Evolutionary conservation across 139 green algal species (phyloP), one percentile per base, ranked within the genome.

Genomic region (Volvox africanus): DNA sequence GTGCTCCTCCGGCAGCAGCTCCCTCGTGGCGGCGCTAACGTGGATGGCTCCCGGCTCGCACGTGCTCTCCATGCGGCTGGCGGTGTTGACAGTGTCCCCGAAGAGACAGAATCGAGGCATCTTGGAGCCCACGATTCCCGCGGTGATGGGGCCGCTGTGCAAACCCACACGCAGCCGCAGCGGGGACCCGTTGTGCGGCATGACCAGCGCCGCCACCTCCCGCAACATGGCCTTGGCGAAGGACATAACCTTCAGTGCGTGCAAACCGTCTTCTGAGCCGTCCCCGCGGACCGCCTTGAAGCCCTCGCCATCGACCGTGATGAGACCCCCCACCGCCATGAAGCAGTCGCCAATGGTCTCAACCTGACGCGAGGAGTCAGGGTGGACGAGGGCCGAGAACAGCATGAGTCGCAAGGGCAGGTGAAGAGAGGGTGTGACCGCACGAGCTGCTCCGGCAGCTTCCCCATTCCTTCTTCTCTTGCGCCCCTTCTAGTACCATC

Each of bases 311-410:
- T 90, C 71, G 44, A 67, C 36, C 17, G 86, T 90, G 37, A 82
- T 90, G 9, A 90, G 71, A 2, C 86, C 73, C 5, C 86, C 73
- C n/a, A 67, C 73, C 37, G 67, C 86, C 93, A 95, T 93, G 91
- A 93, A 94, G 93, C 92, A 95, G 75, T 95, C 93, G 13, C 93
- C 93, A n/a, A 95, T 93, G 22, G 92, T 96, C 86, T 95, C 92
- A 62, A 94, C 89, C 83, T 65, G 83, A 2, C 33, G 61, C 33
- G 76, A 19, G 44, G 32, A 33, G 37, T 32, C 24, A 21, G 65
- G 2, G 61, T 32, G 37, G 35, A 33, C 0, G 1, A 22, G 44
- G 16, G 62, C 22, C 32, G 68, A 11, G 9, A 33, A 32, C 30
- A 61, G 16, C 44, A 55, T 9, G 22, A 17, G 81, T 50, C n/a